Base-by-base conservation (phyloP, 2,329 filamentous ascomycete species). In the Aureobasidium sp. region DNA sequence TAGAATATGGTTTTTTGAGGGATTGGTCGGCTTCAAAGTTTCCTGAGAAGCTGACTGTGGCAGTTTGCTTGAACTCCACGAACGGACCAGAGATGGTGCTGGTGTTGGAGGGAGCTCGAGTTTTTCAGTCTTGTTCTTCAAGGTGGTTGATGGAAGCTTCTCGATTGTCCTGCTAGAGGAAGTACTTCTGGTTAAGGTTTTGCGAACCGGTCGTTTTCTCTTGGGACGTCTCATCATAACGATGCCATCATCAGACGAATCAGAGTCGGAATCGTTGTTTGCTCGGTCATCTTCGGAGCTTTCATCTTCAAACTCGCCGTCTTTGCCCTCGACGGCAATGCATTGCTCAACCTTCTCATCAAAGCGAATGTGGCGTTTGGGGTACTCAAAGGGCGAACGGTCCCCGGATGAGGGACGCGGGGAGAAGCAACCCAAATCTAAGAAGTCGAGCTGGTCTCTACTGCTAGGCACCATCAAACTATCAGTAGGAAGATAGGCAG, bases 331-430 rank as follows among this genome's bases (percentile, higher is more conserved):
- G 33, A 99, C 84, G 8, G 94, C 94, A 65, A 96, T 96, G 71
- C 92, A 96, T 71, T 97, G 93, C 71, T 92, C 87, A 2, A 99
- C 94, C 74, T 93, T 89, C 70, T 96, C 89, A 70, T 96, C 94
- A 73, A 99, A 99, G 69, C 95, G 90, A 65, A 99, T 97, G 71
- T 96, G 93, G 63, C 86, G 91, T 68, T 85, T 83, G 68, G 88
- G 86, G 8, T 82, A 74, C 51, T 77, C 83, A 75, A 61, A 78
- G 5, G 83, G 82, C 2, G 83, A 90, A 74, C 70, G 86, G 79
- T 73, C 78, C 67, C 87, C 88, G 0, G 91, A 95, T 8, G 84
- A 80, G 49, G 68, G 70, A 23, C 69, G 69, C 4, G 62, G 11
- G 80, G 79, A 1, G 87, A 90, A 37, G 84, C 84, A 81, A 54